phyloP scores from a whole-genome alignment of 1,284 basidiomycete genomes.

The Xerocomus minutiporus region DNA sequence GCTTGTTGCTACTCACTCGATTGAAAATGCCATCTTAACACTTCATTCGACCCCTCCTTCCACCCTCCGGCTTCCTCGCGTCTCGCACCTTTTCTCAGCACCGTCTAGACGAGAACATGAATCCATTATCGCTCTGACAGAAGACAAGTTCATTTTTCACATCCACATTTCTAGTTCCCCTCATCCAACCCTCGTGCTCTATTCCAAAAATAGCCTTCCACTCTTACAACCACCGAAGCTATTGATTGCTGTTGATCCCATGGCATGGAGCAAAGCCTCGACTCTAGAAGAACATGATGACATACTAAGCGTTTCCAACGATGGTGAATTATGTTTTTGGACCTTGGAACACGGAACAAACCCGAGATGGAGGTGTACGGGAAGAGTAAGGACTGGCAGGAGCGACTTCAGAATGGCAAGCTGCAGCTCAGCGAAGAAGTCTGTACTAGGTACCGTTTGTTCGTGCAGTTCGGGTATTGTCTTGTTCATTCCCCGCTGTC shows the following conservation, averaged over 20 bases:
- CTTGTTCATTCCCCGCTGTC: slow-evolving; percentile 9
- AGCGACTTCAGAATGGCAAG: slow-evolving; percentile 61
- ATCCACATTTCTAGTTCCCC: slow-evolving; percentile 38
- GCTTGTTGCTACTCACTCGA: slow-evolving; percentile 37
- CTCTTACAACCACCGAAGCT: slow-evolving; percentile 46
- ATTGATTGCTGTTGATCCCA: slow-evolving; percentile 82
- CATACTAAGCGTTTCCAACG: slow-evolving; percentile 68
- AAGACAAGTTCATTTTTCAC: slow-evolving; percentile 50
- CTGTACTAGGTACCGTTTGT: slow-evolving; percentile 58
- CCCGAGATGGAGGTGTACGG: slow-evolving; percentile 62
- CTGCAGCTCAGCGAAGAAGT: slow-evolving; percentile 88
- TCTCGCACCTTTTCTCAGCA: slow-evolving; percentile 60
- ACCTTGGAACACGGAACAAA: slow-evolving; percentile 47
- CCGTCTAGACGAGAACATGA: slow-evolving; percentile 49
- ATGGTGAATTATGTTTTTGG: slow-evolving; percentile 83
- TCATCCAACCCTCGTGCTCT: slow-evolving; percentile 37
- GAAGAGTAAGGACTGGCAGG: slow-evolving; percentile 69
- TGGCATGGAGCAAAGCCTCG: slow-evolving; percentile 69
- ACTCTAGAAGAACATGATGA: slow-evolving; percentile 59
- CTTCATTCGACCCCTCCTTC: slow-evolving; percentile 47
- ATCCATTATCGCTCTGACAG: slow-evolving; percentile 59
- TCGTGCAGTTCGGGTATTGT: neutral
- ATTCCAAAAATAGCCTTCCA: slow-evolving; percentile 48
- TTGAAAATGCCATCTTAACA: slow-evolving; percentile 40
- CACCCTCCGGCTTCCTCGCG: slow-evolving; percentile 45